phyloP scores from a whole-genome alignment of 768 basidiomycete genomes.

The Tylopilus sp. region DNA sequence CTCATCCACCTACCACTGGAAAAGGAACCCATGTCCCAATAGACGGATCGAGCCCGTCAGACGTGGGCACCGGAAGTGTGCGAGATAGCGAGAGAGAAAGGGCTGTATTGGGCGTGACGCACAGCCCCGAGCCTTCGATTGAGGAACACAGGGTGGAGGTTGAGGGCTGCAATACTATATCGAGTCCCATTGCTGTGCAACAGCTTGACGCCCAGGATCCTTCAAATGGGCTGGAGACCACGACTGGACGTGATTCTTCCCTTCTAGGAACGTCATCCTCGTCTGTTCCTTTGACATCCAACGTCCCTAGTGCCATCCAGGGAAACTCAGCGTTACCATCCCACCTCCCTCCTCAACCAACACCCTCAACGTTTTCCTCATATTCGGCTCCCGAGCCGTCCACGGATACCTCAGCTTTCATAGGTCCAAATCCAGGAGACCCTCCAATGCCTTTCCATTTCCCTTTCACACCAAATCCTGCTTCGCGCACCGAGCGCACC shows the following conservation, averaged over 20 bases:
- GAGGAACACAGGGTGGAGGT: constrained; percentile 11
- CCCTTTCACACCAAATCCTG: constrained; percentile 28
- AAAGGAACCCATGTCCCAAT: constrained; percentile 1
- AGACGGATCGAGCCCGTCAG: not conserved
- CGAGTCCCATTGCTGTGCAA: constrained; percentile 19
- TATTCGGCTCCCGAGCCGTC: constrained; percentile 1
- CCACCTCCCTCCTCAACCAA: constrained; percentile 1
- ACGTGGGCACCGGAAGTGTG: not conserved
- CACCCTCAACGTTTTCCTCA: constrained; percentile 3
- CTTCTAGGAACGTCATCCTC: constrained; percentile 15
- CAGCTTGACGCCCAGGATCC: constrained; percentile 14
- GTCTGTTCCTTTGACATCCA: constrained; percentile 6
- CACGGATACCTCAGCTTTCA: not conserved
- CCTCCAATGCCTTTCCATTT: constrained; percentile 31
- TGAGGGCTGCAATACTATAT: constrained; percentile 21
- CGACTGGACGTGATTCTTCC: constrained; percentile 5
- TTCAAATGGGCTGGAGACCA: constrained; percentile 22
- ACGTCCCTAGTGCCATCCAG: constrained; percentile 4
- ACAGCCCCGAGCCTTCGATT: constrained; percentile 20
- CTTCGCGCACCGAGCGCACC: constrained; percentile 36
- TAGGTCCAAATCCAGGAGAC: constrained; percentile 11
- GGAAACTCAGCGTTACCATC: constrained; percentile 1
- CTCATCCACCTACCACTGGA: not conserved
- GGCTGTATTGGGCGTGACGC: constrained; percentile 14
- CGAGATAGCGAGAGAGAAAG: constrained; percentile 8